Evolutionary conservation across 345 rosid species (phyloP).

Genomic region (Linum usitatissimum): DNA sequence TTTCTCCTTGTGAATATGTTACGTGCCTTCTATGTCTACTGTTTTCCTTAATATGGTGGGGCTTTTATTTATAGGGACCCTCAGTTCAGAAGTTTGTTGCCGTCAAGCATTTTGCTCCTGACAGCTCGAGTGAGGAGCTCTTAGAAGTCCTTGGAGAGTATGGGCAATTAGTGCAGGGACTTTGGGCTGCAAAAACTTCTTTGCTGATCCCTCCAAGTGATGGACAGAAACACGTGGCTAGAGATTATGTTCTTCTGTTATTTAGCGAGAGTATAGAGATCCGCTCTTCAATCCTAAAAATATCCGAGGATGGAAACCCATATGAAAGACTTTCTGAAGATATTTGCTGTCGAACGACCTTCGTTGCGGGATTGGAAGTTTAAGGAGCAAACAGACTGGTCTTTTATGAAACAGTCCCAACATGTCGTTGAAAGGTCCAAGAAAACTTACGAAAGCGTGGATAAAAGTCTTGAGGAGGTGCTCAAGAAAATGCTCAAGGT

Average conservation of each 20-base stretch:
- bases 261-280: slow-evolving; percentile 38
- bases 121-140: slow-evolving; percentile 38
- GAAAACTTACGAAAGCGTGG: slow-evolving; percentile 22
- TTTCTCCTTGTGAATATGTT: background rate
- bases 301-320: slow-evolving; percentile 17
- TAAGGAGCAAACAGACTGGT: slow-evolving; percentile 31
- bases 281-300: slow-evolving; percentile 15
- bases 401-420: slow-evolving; percentile 36
- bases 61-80: slow-evolving; percentile 35
- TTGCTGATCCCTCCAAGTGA: slow-evolving; percentile 24
- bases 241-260: slow-evolving; percentile 43
- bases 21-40: background rate
- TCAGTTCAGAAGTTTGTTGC: slow-evolving; percentile 43
- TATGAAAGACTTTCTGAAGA: slow-evolving; percentile 23
- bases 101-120: slow-evolving; percentile 54
- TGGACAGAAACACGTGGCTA: slow-evolving; percentile 18
- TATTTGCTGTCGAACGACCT: slow-evolving; percentile 40
- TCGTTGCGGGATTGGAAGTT: slow-evolving; percentile 46
- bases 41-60: slow-evolving; percentile 10
- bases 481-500: slow-evolving; percentile 19
- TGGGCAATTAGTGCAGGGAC: slow-evolving; percentile 76
- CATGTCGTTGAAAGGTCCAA: slow-evolving; percentile 36
- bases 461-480: slow-evolving; percentile 11
- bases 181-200: slow-evolving; percentile 60
- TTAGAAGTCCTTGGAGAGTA: slow-evolving; percentile 39